Percentiles rank a stretch among this genome's conserved stretches.
Evolutionary conservation across 192 early-diverging fungal genomes (phyloP).

Genomic region (Backusella tarrabulga): DNA sequence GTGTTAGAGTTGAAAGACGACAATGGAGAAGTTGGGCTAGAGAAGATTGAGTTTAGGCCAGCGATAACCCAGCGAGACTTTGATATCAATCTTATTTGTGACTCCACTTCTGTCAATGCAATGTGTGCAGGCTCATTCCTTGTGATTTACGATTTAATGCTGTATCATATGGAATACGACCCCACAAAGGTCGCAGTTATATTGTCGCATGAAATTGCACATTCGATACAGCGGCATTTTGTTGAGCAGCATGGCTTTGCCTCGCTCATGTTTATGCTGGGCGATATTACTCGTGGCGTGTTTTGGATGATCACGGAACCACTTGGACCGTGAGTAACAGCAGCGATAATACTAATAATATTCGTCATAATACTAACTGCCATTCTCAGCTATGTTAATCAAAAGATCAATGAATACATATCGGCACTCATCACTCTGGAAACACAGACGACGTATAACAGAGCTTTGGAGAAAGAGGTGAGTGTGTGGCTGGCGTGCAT

Average conservation of each 20-base stretch:
- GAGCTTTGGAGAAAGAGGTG: constrained; percentile 49
- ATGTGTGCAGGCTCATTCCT: constrained; percentile 34
- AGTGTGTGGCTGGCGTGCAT: not conserved
- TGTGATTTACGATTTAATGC: constrained; percentile 36
- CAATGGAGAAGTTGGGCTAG: not conserved
- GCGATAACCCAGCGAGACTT: constrained; percentile 6
- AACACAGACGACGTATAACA: constrained; percentile 36
- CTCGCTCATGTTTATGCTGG: constrained; percentile 46
- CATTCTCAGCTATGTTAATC: constrained; percentile 26
- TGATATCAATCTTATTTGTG: constrained; percentile 34
- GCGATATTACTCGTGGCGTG: constrained; percentile 41
- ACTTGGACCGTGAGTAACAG: constrained; percentile 30
- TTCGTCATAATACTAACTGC: too few species aligned
- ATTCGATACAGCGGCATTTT: constrained; percentile 54
- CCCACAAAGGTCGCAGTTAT: constrained; percentile 48
- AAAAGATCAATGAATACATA: constrained; percentile 35
- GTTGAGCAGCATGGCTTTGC: constrained; percentile 54
- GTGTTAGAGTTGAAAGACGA: not conserved
- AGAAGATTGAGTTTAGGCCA: not conserved
- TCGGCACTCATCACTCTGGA: not conserved
- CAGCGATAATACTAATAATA: not conserved
- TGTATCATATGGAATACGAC: constrained; percentile 39
- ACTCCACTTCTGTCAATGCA: constrained; percentile 35
- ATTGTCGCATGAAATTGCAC: constrained; percentile 56
- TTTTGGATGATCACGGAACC: constrained; percentile 40